Percentiles rank a stretch among this genome's conserved stretches.
Conservation (phyloP, 495 filamentous ascomycete species). For the Chlorociboria aeruginascens region DNA sequence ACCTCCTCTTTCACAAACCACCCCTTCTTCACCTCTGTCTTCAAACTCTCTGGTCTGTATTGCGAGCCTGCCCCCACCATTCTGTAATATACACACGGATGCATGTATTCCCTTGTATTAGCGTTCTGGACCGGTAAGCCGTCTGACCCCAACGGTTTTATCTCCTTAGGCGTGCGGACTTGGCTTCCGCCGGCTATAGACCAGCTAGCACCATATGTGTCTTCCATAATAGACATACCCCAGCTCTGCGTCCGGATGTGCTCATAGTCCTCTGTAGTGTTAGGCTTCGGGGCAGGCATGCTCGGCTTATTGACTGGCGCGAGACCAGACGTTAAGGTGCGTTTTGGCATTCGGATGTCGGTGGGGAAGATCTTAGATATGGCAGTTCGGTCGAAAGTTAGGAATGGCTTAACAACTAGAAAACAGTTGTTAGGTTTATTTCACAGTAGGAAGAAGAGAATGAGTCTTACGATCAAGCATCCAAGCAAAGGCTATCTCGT, state of each 20-base stretch:
- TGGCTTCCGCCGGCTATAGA: not conserved
- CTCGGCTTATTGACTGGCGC: not conserved
- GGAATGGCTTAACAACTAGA: not conserved
- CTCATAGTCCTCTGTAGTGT: not conserved
- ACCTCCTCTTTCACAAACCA: not conserved
- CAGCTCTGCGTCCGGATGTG: not conserved
- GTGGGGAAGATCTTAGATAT: not conserved
- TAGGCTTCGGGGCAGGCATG: not conserved
- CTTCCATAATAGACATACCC: not conserved
- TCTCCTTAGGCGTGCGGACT: not conserved
- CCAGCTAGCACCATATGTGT: not conserved
- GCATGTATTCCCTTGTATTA: conserved; percentile 2
- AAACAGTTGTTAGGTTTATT: too few relatives aligned
- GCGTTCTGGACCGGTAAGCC: not conserved
- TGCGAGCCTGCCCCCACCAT: not conserved
- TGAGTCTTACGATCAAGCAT: not conserved
- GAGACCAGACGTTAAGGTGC: not conserved
- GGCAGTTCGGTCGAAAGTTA: not conserved
- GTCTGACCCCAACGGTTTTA: not conserved
- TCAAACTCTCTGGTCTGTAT: not conserved
- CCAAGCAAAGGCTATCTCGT: conserved; percentile 7
- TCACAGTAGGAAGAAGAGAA: too few relatives aligned
- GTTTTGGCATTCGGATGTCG: not conserved
- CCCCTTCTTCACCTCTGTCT: not conserved
- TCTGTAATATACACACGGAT: not conserved